Conservation (phyloP, 2,329 filamentous ascomycete genomes). For the Pyricularia pennisetigena region DNA sequence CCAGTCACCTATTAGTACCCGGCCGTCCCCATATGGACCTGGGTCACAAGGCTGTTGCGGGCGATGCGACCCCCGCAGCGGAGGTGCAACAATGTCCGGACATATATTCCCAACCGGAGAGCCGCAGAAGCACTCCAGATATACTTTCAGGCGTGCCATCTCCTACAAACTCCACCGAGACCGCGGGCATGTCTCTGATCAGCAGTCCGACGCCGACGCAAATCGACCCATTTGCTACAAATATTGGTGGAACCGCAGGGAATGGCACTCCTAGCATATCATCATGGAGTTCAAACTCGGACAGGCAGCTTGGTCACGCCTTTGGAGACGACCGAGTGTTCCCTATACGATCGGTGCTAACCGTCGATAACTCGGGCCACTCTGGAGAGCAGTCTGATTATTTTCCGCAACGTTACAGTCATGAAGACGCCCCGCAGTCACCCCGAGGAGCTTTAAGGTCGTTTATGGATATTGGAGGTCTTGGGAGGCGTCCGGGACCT, state of each 20-base stretch:
- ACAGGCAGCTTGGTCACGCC: constrained; percentile 25
- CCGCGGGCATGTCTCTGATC: not conserved
- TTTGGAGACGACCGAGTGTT: constrained; percentile 53
- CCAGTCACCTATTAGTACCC: not conserved
- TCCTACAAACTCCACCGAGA: not conserved
- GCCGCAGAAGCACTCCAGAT: not conserved
- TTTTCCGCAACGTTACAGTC: constrained; percentile 20
- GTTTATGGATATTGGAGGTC: constrained; percentile 17
- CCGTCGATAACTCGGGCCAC: constrained; percentile 46
- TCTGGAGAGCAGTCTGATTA: constrained; percentile 25
- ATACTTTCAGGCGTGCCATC: not conserved
- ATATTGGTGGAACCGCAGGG: not conserved
- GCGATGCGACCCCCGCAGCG: constrained; percentile 1
- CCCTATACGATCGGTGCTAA: constrained; percentile 72
- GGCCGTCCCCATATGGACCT: constrained; percentile 1
- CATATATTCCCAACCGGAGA: not conserved
- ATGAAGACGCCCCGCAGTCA: not conserved
- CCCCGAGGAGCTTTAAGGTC: constrained; percentile 9
- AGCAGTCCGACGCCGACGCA: constrained; percentile 5
- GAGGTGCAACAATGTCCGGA: not conserved
- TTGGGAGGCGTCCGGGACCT: constrained; percentile 8
- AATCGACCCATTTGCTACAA: not conserved
- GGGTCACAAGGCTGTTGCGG: constrained; percentile 1
- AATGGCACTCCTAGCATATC: constrained; percentile 18
- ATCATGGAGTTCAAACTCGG: constrained; percentile 31